Evolutionary conservation across 148 eudicot species (phyloP).

Genomic region (Dianthus caryophyllus): DNA sequence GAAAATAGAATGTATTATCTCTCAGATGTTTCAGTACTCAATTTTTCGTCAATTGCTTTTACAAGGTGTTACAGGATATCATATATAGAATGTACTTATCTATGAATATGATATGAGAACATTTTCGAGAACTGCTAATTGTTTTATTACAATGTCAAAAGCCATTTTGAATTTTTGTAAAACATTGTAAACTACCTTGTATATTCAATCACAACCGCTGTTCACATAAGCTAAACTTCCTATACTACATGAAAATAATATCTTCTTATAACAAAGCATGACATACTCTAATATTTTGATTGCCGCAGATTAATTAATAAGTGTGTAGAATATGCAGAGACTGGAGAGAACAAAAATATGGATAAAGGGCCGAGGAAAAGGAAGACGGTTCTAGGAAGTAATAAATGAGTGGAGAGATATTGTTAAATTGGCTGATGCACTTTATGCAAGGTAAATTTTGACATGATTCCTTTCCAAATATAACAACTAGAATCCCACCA

Average conservation of each 20-base stretch:
- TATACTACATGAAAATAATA: too few species aligned
- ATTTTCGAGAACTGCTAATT: background rate
- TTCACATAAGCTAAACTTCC: too few species aligned
- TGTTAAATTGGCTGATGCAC: background rate
- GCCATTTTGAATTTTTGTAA: too few species aligned
- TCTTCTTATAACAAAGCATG: too few species aligned
- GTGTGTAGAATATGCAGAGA: background rate
- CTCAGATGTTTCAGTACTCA: constrained; percentile 7
- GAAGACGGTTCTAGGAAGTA: background rate
- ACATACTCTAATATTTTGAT: too few species aligned
- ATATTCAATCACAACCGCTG: too few species aligned
- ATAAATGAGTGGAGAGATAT: background rate
- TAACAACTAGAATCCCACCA: background rate
- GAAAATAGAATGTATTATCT: background rate
- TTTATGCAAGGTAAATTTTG: background rate
- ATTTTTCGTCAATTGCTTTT: background rate
- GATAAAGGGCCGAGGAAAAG: background rate
- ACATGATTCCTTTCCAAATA: background rate
- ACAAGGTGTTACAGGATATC: background rate
- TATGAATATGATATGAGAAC: background rate
- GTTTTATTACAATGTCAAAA: background rate
- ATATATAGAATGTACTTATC: background rate
- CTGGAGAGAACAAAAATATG: background rate
- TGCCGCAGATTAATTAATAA: background rate
- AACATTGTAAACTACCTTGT: too few species aligned